Base-by-base conservation (phyloP, 2,329 filamentous ascomycete species). In the Thielaviopsis populi region DNA sequence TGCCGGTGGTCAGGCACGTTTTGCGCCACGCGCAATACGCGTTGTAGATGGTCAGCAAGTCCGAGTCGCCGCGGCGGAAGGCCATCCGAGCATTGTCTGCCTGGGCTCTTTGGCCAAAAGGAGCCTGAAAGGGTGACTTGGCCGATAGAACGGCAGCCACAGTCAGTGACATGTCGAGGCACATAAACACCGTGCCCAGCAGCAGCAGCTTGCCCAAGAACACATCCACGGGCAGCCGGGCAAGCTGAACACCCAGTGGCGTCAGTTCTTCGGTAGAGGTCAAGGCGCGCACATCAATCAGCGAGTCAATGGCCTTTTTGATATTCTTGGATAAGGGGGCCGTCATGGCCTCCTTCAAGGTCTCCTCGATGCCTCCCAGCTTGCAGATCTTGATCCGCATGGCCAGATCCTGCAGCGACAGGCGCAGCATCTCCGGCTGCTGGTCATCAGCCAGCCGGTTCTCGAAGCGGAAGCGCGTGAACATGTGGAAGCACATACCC, bases 361-460 rank as follows among this genome's bases (percentile, higher is more conserved):
- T 96, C 69, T 92, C 84, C 72, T 97, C 92, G 63, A 97, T 95
- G 48, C 89, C 87, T 11, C 94, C 94, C 53, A 99, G 82, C 71
- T 95, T 95, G 78, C 92, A 99, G 56, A 96, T 96, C 75, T 99
- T 99, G 68, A 97, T 91, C 8, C 94, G 85, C 72, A 99, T 91
- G 4, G 95, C 91, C 11, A 99, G 79, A 71, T 99, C 94, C 73
- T 99, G 94, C 11, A 99, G 78, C 0, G 94, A 96, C 3, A 99
- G 78, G 0, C 94, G 87, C 48, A 99, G 83, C 84, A 99, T 95
- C 73, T 99, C 94, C 0, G 94, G 95, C 0, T 90, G 96, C 75
- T 97, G 94, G 71, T 96, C 90, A 67, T 95, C 91, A 61, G 85
- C 85, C 81, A 97, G 90, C 69, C 87, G 73, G 65, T 83, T 83